phyloP scores from a whole-genome alignment of 2,329 filamentous ascomycete species.

The Sporothrix humicola region DNA sequence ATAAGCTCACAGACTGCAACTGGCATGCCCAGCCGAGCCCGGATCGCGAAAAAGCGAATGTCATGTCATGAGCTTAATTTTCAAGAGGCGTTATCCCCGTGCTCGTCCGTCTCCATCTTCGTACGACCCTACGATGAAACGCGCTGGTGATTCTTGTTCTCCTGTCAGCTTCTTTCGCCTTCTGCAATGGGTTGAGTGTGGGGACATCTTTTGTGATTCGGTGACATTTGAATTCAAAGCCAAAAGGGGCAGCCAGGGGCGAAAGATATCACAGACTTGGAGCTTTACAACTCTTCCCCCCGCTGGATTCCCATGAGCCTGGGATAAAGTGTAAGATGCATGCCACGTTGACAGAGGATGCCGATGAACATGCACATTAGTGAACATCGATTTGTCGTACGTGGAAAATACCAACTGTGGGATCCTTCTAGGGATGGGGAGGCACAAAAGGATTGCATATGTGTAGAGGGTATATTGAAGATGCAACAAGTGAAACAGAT shows the following conservation, averaged over 20 bases:
- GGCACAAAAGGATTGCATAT: background rate
- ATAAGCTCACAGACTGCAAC: too few relatives aligned
- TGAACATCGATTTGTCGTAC: background rate
- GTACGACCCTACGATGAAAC: slow-evolving; percentile 20
- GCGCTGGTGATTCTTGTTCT: background rate
- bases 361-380: background rate
- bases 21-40: background rate
- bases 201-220: background rate
- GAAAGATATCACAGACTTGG: background rate
- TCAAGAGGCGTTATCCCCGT: background rate
- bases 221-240: background rate
- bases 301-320: background rate
- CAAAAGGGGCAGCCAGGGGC: background rate
- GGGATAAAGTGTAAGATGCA: background rate
- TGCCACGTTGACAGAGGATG: background rate
- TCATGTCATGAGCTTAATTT: background rate
- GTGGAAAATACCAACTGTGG: background rate
- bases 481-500: background rate
- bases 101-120: background rate
- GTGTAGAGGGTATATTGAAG: background rate
- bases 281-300: too few relatives aligned
- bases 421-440: background rate
- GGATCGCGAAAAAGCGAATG: background rate
- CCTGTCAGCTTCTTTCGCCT: background rate
- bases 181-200: background rate